A percentile compares a stretch with the other conserved stretches of the same genome.
Conservation (phyloP, 352 stramenopile species). For the Phytophthora tubulina region DNA sequence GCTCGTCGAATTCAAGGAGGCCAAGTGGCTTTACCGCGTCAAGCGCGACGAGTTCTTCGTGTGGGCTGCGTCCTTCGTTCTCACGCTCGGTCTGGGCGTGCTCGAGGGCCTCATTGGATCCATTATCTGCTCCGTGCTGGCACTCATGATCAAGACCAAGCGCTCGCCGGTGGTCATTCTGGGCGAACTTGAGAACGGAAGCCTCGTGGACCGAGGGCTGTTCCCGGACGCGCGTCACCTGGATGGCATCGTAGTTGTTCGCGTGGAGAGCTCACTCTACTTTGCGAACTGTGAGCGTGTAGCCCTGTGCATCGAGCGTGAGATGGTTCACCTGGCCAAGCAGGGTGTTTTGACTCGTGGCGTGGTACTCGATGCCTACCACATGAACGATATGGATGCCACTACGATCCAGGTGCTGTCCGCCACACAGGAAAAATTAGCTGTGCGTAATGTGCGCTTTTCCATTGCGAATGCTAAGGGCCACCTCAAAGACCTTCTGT, state of each 20-base stretch:
- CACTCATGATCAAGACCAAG: slow-evolving; percentile 69
- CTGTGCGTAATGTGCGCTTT: slow-evolving; percentile 47
- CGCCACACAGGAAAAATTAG: slow-evolving; percentile 65
- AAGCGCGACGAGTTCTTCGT: slow-evolving; percentile 69
- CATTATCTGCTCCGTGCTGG: slow-evolving; percentile 64
- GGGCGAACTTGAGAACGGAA: slow-evolving; percentile 49
- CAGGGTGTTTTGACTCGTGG: slow-evolving; percentile 42
- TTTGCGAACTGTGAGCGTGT: slow-evolving; percentile 71
- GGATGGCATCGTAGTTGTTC: slow-evolving; percentile 49
- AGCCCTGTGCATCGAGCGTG: slow-evolving; percentile 43
- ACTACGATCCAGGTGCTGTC: slow-evolving; percentile 71
- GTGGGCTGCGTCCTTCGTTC: slow-evolving; percentile 58
- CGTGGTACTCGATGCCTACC: slow-evolving; percentile 56
- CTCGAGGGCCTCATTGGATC: slow-evolving; percentile 59
- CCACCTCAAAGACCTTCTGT: slow-evolving; percentile 48
- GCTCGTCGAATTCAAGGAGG: slow-evolving; percentile 90
- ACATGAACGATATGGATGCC: slow-evolving; percentile 70
- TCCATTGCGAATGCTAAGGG: slow-evolving; percentile 57
- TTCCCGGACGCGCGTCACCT: slow-evolving; percentile 38
- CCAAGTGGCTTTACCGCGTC: slow-evolving; percentile 81
- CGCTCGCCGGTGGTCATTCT: slow-evolving; percentile 48
- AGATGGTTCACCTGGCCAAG: slow-evolving; percentile 40
- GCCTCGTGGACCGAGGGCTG: slow-evolving; percentile 46
- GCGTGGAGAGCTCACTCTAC: slow-evolving; percentile 65
- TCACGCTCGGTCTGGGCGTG: slow-evolving; percentile 60